Percentiles rank a stretch among this genome's conserved stretches.
Conservation (phyloP, 1,284 basidiomycete genomes). For the Trichosporon inkin region DNA sequence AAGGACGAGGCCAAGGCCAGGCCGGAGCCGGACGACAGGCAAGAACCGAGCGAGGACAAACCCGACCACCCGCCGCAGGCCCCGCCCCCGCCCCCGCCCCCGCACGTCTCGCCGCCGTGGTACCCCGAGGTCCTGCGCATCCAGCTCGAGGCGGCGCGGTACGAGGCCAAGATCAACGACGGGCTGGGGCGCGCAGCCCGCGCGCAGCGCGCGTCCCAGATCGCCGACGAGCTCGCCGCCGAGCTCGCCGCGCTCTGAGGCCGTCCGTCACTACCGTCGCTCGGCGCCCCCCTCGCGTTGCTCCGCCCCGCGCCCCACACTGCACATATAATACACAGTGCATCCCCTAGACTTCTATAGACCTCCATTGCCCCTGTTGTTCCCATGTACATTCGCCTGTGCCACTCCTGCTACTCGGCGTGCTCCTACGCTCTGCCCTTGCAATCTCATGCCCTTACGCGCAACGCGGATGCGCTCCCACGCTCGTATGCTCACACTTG, state of each 20-base stretch:
- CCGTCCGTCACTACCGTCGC: background rate
- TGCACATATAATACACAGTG: background rate
- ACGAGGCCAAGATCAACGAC: slow-evolving; percentile 30
- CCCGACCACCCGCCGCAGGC: background rate
- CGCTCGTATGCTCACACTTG: too few species aligned
- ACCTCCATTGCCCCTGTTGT: slow-evolving; percentile 3
- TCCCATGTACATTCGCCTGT: background rate
- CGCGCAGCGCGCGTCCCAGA: slow-evolving; percentile 22
- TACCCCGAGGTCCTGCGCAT: slow-evolving; percentile 14
- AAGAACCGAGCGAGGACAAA: slow-evolving; percentile 4
- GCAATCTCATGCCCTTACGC: background rate
- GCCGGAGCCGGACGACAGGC: background rate
- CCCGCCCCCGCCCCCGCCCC: background rate
- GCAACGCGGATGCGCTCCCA: too few species aligned
- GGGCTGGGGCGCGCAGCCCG: slow-evolving; percentile 27
- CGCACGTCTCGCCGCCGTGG: slow-evolving; percentile 10
- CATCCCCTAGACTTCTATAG: background rate
- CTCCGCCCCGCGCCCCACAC: too few species aligned
- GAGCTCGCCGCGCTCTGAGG: background rate
- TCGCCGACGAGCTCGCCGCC: slow-evolving; percentile 12
- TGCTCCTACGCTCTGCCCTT: background rate
- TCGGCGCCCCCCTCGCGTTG: too few species aligned
- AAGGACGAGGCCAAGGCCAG: background rate
- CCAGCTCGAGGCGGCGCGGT: slow-evolving; percentile 21
- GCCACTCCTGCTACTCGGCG: too few species aligned